These are phyloP conservation scores for Parsonsia alboflavescens DNA, from an alignment of 257 asterid genomes.

Conservation along the genomic window DNA sequence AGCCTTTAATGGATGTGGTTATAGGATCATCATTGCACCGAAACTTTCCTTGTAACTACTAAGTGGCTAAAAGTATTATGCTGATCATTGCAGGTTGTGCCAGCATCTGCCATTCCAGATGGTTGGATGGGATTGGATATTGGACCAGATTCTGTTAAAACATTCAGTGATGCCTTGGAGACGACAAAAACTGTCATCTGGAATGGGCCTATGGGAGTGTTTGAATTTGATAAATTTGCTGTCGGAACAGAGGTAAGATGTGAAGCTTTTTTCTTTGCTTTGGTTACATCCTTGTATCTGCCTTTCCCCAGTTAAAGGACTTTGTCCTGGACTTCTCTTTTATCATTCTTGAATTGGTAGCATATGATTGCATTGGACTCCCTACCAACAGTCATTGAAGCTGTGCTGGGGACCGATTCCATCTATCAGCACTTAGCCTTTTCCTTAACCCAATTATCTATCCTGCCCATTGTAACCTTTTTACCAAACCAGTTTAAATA, in stretches of 20 bases:
- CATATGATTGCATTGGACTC: neutral
- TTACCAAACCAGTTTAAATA: neutral
- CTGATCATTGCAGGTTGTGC: slow-evolving; percentile 49
- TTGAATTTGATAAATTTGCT: slow-evolving; percentile 87
- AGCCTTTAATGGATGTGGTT: neutral
- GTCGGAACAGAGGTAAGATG: slow-evolving; percentile 65
- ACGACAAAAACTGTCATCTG: slow-evolving; percentile 77
- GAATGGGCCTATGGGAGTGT: slow-evolving; percentile 97
- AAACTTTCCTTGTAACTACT: neutral
- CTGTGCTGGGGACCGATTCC: neutral
- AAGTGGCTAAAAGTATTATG: neutral
- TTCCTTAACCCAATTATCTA: neutral
- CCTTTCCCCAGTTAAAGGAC: neutral
- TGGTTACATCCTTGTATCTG: neutral
- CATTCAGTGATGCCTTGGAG: slow-evolving; percentile 67
- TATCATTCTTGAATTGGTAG: neutral
- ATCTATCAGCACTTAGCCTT: neutral
- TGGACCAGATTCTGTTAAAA: slow-evolving; percentile 80
- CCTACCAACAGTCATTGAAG: neutral
- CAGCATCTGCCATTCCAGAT: slow-evolving; percentile 70
- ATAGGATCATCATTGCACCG: neutral
- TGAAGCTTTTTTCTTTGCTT: slow-evolving; percentile 1
- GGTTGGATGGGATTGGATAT: slow-evolving; percentile 94
- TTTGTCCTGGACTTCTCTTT: neutral
- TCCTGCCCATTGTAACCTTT: neutral